Conservation (phyloP, 768 basidiomycete species). For the Zangia roseola region DNA sequence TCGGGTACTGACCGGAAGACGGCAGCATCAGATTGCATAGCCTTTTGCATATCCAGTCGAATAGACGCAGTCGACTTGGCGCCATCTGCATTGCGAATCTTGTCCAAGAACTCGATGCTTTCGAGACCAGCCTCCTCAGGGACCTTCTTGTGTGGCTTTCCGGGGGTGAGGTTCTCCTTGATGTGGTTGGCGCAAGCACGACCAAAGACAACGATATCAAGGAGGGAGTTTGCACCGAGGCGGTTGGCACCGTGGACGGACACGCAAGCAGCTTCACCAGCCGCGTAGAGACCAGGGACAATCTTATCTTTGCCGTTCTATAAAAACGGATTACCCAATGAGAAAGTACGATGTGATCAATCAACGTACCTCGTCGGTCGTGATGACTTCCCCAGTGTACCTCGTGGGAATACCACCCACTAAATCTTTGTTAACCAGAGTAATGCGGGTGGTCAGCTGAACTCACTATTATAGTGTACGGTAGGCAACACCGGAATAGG, state of each 20-base stretch:
- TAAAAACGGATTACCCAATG: background rate
- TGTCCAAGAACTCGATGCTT: constrained; percentile 85
- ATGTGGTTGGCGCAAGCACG: constrained; percentile 99
- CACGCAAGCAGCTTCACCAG: constrained; percentile 97
- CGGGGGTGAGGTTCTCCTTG: constrained; percentile 83
- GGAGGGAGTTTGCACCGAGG: constrained; percentile 96
- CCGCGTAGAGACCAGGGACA: constrained; percentile 96
- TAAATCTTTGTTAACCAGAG: constrained; percentile 30
- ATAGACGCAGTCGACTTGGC: constrained; percentile 86
- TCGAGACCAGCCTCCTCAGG: constrained; percentile 82
- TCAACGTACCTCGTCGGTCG: constrained; percentile 59
- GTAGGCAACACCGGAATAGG: constrained; percentile 98
- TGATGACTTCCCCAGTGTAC: constrained; percentile 97
- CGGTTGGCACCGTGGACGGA: constrained; percentile 99
- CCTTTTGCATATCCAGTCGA: constrained; percentile 96
- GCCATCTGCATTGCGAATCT: constrained; percentile 81
- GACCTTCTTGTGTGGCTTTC: constrained; percentile 87
- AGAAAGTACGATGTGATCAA: background rate
- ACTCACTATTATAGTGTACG: constrained; percentile 97
- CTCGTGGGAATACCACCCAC: constrained; percentile 99
- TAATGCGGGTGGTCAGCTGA: background rate
- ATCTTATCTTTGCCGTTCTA: constrained; percentile 86
- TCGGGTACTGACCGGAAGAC: constrained; percentile 75
- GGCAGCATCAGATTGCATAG: constrained; percentile 97
- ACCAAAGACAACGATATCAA: constrained; percentile 99